Evolutionary conservation across 2,329 filamentous ascomycete genomes (phyloP).

Genomic region (Penicillium frequentans): DNA sequence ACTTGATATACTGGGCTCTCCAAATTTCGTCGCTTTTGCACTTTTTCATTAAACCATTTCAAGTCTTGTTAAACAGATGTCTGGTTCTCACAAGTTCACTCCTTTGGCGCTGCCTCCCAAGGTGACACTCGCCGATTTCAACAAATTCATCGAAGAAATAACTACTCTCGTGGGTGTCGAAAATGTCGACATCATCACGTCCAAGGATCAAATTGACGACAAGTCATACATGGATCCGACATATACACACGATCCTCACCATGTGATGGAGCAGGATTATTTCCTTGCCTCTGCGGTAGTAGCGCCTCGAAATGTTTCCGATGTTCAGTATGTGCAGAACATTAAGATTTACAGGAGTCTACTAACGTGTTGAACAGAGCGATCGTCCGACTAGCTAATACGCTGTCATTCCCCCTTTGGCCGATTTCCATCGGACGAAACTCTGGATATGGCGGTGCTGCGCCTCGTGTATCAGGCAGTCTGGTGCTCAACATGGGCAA

Average conservation of each 20-base stretch:
- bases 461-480: constrained; percentile 46
- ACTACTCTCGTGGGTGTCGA: constrained; percentile 19
- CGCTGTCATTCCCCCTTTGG: constrained; percentile 34
- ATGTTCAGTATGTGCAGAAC: constrained; percentile 2
- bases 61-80: neutral
- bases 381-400: constrained; percentile 25
- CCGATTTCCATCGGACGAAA: constrained; percentile 46
- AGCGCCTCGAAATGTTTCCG: constrained; percentile 13
- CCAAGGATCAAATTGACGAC: constrained; percentile 18
- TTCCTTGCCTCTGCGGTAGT: constrained; percentile 33
- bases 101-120: neutral
- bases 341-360: neutral
- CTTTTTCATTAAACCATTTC: neutral
- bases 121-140: neutral
- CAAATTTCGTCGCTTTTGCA: neutral
- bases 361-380: neutral
- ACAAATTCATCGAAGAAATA: neutral
- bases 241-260: constrained; percentile 43
- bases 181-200: constrained; percentile 26
- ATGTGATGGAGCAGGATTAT: constrained; percentile 36
- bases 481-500: constrained; percentile 46
- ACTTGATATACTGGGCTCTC: neutral
- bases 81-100: neutral
- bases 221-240: constrained; percentile 31
- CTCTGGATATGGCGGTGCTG: constrained; percentile 53